Evolutionary conservation across 225 moss, liverwort and hornwort genomes (phyloP), one percentile per base, ranked within the genome.

Genomic region (Bryum argenteum): DNA sequence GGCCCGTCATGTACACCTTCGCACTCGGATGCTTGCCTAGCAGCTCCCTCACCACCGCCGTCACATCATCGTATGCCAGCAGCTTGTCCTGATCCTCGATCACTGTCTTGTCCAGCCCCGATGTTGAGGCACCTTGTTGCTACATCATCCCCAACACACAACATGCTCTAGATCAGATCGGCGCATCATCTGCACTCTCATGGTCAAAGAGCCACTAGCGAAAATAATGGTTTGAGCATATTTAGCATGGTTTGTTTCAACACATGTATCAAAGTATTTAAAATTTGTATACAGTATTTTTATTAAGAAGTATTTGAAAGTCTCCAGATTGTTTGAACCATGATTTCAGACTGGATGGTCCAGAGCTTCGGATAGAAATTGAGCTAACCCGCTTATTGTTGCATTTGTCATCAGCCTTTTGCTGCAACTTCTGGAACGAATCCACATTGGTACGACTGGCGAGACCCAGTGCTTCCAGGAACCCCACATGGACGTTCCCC

Each of bases 1-100:
- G 91, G 48, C 91, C 91, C 0, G 91, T 92, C 44, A 86, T 63
- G 64, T 60, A 92, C 2, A 92, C 15, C 71, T 86, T 92, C 1
- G 91, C 91, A 16, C 79, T 44, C 7, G 85, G 74, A 54, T 92
- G 66, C 41, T 72, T 23, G 0, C 4, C 33, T 6, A 92, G 39
- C n/a, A 92, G 83, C 3, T 40, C 56, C 19, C 69, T 79, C 52
- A 86, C 75, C 3, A 28, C 58, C 13, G 24, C n/a, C 1, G 85
- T 82, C 1, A 89, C 39, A 23, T 82, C 67, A 15, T 89, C 91
- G 59, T 89, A 92, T 0, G 88, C 91, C 4, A 82, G 84, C 9
- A 57, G 54, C 70, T 81, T 80, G 11, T 48, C 16, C 16, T 48
- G 16, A 8, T 48, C 48, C 6, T 48, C 48, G 48, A 48, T 48